Base-by-base conservation (phyloP, 495 filamentous ascomycete genomes). In the Daldinia grandis region DNA sequence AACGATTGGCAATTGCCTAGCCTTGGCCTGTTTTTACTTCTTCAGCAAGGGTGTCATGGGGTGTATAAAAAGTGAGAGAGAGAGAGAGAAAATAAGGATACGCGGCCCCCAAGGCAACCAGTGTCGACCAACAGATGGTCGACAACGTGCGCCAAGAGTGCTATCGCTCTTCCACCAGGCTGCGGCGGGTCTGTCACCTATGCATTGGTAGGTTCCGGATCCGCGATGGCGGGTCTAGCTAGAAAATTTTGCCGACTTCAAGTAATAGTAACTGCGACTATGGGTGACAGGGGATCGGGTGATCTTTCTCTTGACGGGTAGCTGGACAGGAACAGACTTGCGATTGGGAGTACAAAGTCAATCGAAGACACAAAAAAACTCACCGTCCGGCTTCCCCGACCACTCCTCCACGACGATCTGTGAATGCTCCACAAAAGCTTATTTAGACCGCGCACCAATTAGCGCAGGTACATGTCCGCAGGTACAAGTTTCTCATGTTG, bases 351-450 rank as follows among this genome's bases (percentile, higher is more conserved):
- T 24, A 24, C 42, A 47, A 21, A 68, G 49, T 64, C 35, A 50
- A 49, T 56, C 55, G 25, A 47, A 72, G 53, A 58, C 35, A 49
- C 42, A 4, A 27, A 44, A 40, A 17, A 42, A 68, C 51, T 62
- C 40, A 35, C 30, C 56, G 30, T 62, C 59, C 64, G 30, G 59
- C 53, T 25, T 49, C 53, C 47, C 58, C 42, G 55, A 66, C 51
- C 51, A 64, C 51, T 60, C 60, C 60, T 60, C 31, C 53, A 56
- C 51, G 62, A 64, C 38, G 71, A 71, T 71, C 58, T 65, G 59
- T 66, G 35, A 55, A 53, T 67, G 69, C 67, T 73, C 75, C 73
- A 77, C 73, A 75, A 77, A 75, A 75, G 73, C 75, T 77, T 77
- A 75, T 71, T 73, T 75, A 40, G 69, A 75, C 75, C 63, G 66